Evolutionary conservation across 768 basidiomycete species (phyloP), one percentile per base, ranked within the genome.

Genomic region (Trametes maxima): DNA sequence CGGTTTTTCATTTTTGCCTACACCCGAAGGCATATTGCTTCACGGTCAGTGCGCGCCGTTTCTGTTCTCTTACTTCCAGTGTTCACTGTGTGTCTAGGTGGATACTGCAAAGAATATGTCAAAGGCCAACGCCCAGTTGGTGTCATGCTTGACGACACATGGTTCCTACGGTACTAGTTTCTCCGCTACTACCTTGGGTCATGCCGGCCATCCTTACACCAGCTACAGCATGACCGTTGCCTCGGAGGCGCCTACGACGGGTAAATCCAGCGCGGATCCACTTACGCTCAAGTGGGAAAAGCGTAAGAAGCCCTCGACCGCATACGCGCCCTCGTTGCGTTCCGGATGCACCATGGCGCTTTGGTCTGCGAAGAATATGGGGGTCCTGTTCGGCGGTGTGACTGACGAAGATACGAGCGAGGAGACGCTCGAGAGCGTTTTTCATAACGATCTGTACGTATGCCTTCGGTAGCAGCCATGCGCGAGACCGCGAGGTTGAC

Each of bases 121-220:
- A 94, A 95, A 69, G 92, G 93, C 2, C 92, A 93, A 69, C 85
- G 90, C 1, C 87, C 90, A 0, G 76, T 92, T 13, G 94, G 94
- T 0, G 78, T 94, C n/a, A 93, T 91, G 77, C 79, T 95, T 6
- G 92, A 94, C 17, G 94, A 97, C 69, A 92, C 90, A 0, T 97
- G 94, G 95, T 78, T 94, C 54, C 79, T 97, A 6, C 83, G 84
- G 89, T 91, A 56, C 2, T 81, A 73, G 13, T 49, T 7, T 35
- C 11, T 42, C 33, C 25, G 44, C 19, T 21, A 16, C n/a, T 43
- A 53, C 7, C 14, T 13, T 44, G 17, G 6, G n/a, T 14, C 10
- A 14, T 28, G 16, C n/a, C n/a, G n/a, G n/a, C n/a, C 73, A 36
- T 69, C 68, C 13, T 39, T 35, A 10, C 19, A 22, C 6, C 28